phyloP scores from a whole-genome alignment of 306 rosid genomes.

The Quercus mongolica region DNA sequence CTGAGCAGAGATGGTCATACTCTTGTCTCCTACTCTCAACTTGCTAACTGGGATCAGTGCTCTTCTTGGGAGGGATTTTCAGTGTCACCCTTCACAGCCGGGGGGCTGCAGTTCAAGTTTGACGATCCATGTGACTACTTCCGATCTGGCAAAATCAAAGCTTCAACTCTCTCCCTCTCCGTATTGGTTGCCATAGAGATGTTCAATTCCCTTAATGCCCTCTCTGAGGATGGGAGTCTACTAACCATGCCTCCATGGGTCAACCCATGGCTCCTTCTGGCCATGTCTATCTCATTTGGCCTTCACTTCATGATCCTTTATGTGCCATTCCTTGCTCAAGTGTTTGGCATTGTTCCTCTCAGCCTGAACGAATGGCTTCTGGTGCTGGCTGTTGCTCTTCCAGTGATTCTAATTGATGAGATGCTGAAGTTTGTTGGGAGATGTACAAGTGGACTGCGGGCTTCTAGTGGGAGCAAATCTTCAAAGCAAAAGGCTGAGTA shows the following conservation, averaged over 20 bases:
- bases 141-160: slow-evolving; percentile 74
- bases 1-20: slow-evolving; percentile 76
- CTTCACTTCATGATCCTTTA: slow-evolving; percentile 84
- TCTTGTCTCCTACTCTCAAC: slow-evolving; percentile 84
- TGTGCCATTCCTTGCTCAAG: slow-evolving; percentile 82
- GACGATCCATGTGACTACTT: slow-evolving; percentile 78
- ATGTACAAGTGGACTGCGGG: slow-evolving; percentile 36
- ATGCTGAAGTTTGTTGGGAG: slow-evolving; percentile 54
- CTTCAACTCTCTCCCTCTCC: slow-evolving; percentile 81
- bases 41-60: slow-evolving; percentile 88
- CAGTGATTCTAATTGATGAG: slow-evolving; percentile 60
- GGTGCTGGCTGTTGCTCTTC: slow-evolving; percentile 50
- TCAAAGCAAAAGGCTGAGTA: too few species aligned
- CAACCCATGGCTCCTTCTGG: slow-evolving; percentile 92
- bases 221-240: slow-evolving; percentile 88
- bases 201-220: slow-evolving; percentile 92
- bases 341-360: slow-evolving; percentile 84
- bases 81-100: slow-evolving; percentile 81
- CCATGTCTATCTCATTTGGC: slow-evolving; percentile 87
- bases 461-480: slow-evolving; percentile 1
- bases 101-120: slow-evolving; percentile 45
- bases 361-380: slow-evolving; percentile 57
- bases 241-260: slow-evolving; percentile 97
- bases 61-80: slow-evolving; percentile 66
- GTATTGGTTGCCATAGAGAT: slow-evolving; percentile 95